phyloP scores from a whole-genome alignment of 352 stramenopile genomes.

The Globisporangium spinosum region DNA sequence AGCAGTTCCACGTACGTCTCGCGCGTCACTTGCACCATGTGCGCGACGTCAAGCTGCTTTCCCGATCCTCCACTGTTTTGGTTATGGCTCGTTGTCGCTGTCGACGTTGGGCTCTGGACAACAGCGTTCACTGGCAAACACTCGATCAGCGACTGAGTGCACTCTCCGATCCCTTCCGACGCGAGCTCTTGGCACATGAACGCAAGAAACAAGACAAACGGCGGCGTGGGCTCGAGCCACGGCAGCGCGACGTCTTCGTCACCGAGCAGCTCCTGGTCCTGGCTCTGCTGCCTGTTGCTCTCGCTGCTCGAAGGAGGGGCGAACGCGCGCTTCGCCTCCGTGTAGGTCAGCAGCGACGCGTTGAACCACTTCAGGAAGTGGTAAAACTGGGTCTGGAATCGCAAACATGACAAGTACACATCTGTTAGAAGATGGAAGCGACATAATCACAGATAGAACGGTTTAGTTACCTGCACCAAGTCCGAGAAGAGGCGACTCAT shows the following conservation, averaged over 20 bases:
- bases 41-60: conserved; percentile 45
- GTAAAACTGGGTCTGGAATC: conserved; percentile 63
- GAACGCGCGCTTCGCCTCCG: conserved; percentile 65
- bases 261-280: conserved; percentile 10
- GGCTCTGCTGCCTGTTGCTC: not conserved
- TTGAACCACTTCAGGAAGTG: conserved; percentile 84
- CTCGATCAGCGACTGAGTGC: conserved; percentile 65
- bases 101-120: conserved; percentile 1
- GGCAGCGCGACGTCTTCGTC: conserved; percentile 40
- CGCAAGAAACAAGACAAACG: conserved; percentile 69
- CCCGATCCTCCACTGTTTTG: not conserved
- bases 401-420: not conserved
- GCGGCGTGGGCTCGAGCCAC: conserved; percentile 56
- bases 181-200: conserved; percentile 68
- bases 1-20: conserved; percentile 57
- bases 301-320: not conserved
- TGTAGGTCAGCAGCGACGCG: conserved; percentile 53
- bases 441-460: not conserved
- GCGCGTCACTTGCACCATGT: conserved; percentile 75
- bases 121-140: conserved; percentile 43
- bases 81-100: not conserved
- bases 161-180: conserved; percentile 60
- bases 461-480: conserved; percentile 52
- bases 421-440: not conserved
- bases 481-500: conserved; percentile 75